A percentile compares a stretch with the other conserved stretches of the same genome.
These are phyloP conservation scores for Dendrobium huoshanense DNA, from an alignment of 106 monocot species.

Conservation along the genomic window DNA sequence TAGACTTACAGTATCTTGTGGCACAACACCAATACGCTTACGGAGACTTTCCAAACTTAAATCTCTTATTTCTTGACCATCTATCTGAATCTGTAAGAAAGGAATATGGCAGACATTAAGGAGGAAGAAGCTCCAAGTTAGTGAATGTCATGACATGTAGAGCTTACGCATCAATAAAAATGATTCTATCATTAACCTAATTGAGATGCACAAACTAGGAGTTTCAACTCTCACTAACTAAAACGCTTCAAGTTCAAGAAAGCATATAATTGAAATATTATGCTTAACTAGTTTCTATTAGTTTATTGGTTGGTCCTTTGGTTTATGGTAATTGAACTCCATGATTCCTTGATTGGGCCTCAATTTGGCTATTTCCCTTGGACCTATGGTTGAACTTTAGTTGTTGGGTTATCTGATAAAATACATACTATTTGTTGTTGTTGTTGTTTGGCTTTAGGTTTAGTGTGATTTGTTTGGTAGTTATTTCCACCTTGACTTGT, in stretches of 20 bases:
- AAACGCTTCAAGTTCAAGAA: neutral
- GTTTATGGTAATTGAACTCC: neutral
- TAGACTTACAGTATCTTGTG: constrained; percentile 88
- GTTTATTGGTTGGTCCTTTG: neutral
- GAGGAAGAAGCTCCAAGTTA: neutral
- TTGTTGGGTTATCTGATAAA: neutral
- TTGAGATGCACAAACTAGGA: neutral
- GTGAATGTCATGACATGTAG: neutral
- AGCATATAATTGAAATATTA: neutral
- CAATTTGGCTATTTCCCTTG: neutral
- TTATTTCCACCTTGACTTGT: neutral
- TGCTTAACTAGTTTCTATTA: no score
- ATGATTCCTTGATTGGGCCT: neutral
- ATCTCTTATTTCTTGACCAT: constrained; percentile 73
- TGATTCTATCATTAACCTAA: neutral
- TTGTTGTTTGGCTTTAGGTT: neutral
- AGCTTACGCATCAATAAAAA: neutral
- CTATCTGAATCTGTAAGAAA: constrained; percentile 51
- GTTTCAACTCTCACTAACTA: neutral
- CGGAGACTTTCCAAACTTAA: constrained; percentile 85
- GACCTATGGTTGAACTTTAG: neutral
- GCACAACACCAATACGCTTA: constrained; percentile 86
- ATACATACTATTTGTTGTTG: neutral
- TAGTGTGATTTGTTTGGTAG: neutral
- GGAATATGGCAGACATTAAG: neutral